Percentiles rank a stretch among this genome's conserved stretches.
Evolutionary conservation across 1,139 yeast species (phyloP).

Genomic region (Suhomyces coccinellae): DNA sequence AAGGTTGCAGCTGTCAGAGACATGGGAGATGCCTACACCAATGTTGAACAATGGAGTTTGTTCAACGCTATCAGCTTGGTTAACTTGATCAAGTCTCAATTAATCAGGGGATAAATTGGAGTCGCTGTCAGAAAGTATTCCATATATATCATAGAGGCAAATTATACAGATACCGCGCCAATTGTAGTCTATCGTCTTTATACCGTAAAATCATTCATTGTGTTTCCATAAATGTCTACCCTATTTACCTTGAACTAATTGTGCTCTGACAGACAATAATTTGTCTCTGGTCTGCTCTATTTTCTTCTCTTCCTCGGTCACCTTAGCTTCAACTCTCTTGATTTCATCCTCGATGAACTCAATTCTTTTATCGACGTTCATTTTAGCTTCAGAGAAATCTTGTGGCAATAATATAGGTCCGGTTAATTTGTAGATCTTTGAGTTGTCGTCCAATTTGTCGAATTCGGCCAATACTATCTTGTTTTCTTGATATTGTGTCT

Average conservation of each 20-base stretch:
- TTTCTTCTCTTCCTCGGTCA: slow-evolving; percentile 50
- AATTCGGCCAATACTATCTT: slow-evolving; percentile 88
- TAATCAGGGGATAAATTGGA: slow-evolving; percentile 54
- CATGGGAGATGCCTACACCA: slow-evolving; percentile 60
- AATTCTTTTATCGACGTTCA: slow-evolving; percentile 82
- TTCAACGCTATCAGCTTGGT: slow-evolving; percentile 68
- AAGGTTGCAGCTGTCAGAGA: slow-evolving; percentile 56
- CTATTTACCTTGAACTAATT: slow-evolving; percentile 15
- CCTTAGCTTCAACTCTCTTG: slow-evolving; percentile 60
- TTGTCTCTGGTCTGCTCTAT: slow-evolving; percentile 52
- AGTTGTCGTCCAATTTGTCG: slow-evolving; percentile 52
- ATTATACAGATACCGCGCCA: neutral
- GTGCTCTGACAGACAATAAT: slow-evolving; percentile 45
- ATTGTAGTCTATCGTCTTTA: neutral
- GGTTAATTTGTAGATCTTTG: slow-evolving; percentile 82
- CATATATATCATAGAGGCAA: neutral
- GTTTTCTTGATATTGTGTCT: slow-evolving; percentile 86
- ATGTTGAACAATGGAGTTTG: slow-evolving; percentile 70
- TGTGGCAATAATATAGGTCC: slow-evolving; percentile 94
- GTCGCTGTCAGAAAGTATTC: no score
- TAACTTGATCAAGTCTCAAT: slow-evolving; percentile 70
- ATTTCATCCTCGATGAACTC: slow-evolving; percentile 84
- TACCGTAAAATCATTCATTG: neutral
- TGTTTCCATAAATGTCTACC: neutral
- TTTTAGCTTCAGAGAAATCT: slow-evolving; percentile 74